These are phyloP conservation scores for Thraustotheca clavata DNA, from an alignment of 352 stramenopile species.

Conservation along the genomic window DNA sequence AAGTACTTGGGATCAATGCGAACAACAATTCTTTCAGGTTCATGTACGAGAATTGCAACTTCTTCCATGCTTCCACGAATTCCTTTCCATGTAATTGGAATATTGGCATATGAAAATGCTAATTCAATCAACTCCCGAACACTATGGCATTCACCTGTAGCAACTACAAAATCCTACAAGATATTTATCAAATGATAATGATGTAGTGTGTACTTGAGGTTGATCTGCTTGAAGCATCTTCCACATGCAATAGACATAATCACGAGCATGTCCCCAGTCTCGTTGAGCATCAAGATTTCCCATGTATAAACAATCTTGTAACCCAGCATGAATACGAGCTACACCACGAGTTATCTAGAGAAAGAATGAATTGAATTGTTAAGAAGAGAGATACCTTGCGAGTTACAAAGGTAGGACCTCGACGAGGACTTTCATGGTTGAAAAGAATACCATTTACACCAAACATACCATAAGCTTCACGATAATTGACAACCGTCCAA, in stretches of 20 bases:
- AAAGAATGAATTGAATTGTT: background rate
- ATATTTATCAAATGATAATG: background rate
- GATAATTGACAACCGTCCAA: conserved; percentile 99
- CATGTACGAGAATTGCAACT: conserved; percentile 84
- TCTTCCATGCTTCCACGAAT: conserved; percentile 85
- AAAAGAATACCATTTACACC: conserved; percentile 98
- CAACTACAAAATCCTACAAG: conserved; percentile 70
- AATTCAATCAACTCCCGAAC: conserved; percentile 98
- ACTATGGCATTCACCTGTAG: conserved; percentile 96
- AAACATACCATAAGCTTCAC: conserved; percentile 94
- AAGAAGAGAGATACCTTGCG: conserved; percentile 61
- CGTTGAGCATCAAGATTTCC: conserved; percentile 96
- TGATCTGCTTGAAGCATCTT: conserved; percentile 91
- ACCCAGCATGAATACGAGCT: conserved; percentile 85
- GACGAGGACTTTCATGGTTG: conserved; percentile 98
- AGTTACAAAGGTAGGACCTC: conserved; percentile 97
- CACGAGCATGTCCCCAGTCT: conserved; percentile 97
- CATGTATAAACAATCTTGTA: conserved; percentile 94
- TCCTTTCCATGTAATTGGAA: conserved; percentile 90
- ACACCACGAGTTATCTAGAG: conserved; percentile 90
- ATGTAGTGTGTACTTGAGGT: conserved; percentile 22
- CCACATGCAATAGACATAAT: conserved; percentile 99
- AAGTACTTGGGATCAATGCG: conserved; percentile 96
- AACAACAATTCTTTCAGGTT: conserved; percentile 88
- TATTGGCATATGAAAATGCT: conserved; percentile 86